These are phyloP conservation scores for Chrysoporthe austroafricana DNA, from an alignment of 2,329 filamentous ascomycete genomes.

Conservation along the genomic window DNA sequence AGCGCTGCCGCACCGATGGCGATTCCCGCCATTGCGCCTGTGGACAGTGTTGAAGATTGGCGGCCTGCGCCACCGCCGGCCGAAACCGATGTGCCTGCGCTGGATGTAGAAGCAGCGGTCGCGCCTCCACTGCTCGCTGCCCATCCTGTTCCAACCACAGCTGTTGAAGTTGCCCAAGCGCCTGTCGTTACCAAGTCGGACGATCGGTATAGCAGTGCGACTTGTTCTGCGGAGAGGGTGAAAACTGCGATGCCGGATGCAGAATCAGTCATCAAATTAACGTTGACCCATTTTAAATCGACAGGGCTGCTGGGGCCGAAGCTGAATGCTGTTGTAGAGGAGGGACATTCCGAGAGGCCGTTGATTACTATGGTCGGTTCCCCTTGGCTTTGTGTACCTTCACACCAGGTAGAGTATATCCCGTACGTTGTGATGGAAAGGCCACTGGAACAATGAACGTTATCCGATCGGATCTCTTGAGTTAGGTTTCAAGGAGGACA, in stretches of 20 bases:
- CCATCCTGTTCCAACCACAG: neutral
- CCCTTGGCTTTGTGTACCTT: slow-evolving; percentile 20
- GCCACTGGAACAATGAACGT: neutral
- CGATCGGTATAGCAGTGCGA: slow-evolving; percentile 18
- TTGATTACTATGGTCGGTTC: slow-evolving; percentile 20
- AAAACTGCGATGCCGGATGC: slow-evolving; percentile 20
- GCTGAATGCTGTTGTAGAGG: slow-evolving; percentile 20
- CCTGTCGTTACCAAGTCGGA: slow-evolving; percentile 17
- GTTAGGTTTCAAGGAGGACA: neutral
- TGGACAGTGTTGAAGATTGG: slow-evolving; percentile 8
- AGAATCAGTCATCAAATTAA: slow-evolving; percentile 9
- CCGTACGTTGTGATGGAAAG: slow-evolving; percentile 22
- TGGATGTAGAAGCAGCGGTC: neutral
- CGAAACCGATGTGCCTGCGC: neutral
- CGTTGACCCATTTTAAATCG: slow-evolving; percentile 19
- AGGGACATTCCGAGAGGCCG: slow-evolving; percentile 25
- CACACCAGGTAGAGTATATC: slow-evolving; percentile 26
- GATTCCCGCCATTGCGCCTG: slow-evolving; percentile 22
- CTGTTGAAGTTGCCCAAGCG: neutral
- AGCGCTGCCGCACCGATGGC: slow-evolving; percentile 21
- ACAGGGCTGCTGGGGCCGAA: slow-evolving; percentile 12
- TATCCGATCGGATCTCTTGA: neutral
- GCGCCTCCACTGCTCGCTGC: neutral
- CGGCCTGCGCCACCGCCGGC: neutral
- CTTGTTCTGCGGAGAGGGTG: slow-evolving; percentile 18